phyloP scores from a whole-genome alignment of 2,329 filamentous ascomycete species.

The Tolypocladium sp. region DNA sequence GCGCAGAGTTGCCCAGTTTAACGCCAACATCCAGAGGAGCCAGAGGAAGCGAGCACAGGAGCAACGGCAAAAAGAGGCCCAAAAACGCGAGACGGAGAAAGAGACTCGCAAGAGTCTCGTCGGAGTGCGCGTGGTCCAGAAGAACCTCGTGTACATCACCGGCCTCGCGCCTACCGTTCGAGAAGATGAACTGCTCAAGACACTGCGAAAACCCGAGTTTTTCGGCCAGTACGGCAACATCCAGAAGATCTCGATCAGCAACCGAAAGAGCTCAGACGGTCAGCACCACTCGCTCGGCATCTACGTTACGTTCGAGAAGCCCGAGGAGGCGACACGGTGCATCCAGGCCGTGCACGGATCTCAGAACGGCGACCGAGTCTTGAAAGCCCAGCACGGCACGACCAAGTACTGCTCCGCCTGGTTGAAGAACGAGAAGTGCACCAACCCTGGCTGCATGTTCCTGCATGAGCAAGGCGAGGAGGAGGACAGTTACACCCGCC shows the following conservation, averaged over 20 bases:
- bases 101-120: constrained; percentile 93
- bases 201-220: constrained; percentile 81
- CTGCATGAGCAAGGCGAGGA: constrained; percentile 97
- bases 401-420: constrained; percentile 99
- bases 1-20: constrained; percentile 61
- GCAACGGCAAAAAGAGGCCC: constrained; percentile 83
- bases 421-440: constrained; percentile 86
- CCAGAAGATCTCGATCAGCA: constrained; percentile 97
- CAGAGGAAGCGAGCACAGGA: constrained; percentile 83
- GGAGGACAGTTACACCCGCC: constrained; percentile 89
- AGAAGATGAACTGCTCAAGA: constrained; percentile 87
- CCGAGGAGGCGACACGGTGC: constrained; percentile 81
- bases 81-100: constrained; percentile 93
- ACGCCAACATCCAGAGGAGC: constrained; percentile 74
- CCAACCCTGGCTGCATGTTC: constrained; percentile 96
- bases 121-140: constrained; percentile 91
- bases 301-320: constrained; percentile 94
- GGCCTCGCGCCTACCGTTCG: constrained; percentile 84
- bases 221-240: constrained; percentile 99
- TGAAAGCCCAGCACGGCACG: constrained; percentile 75
- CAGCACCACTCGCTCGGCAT: constrained; percentile 87
- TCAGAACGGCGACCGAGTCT: constrained; percentile 74
- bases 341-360: constrained; percentile 91
- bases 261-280: constrained; percentile 68
- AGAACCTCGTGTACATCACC: constrained; percentile 97